phyloP scores from a whole-genome alignment of 202 grass and related monocot genomes.

The Schoenoplectus triqueter region DNA sequence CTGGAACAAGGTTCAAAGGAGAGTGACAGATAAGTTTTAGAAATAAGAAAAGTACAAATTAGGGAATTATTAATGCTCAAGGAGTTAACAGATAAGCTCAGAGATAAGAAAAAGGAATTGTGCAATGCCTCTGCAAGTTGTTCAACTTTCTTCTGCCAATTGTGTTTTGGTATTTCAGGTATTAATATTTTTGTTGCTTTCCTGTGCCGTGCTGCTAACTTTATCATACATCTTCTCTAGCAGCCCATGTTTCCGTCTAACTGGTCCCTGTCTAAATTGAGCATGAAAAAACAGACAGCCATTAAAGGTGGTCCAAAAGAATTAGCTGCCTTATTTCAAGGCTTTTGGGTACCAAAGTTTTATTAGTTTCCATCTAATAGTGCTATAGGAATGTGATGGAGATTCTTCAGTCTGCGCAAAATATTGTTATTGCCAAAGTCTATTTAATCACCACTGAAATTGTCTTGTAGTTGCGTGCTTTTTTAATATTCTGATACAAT shows the following conservation, averaged over 20 bases:
- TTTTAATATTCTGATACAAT: conserved; percentile 17
- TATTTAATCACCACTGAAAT: conserved; percentile 24
- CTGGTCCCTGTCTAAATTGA: not conserved
- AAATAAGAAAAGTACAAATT: too few relatives aligned
- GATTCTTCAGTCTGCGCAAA: not conserved
- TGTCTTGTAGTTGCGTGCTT: conserved; percentile 35
- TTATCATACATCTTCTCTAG: not conserved
- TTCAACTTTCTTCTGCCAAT: not conserved
- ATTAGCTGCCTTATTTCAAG: not conserved
- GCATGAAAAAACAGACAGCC: not conserved
- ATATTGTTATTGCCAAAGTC: not conserved
- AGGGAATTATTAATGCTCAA: not conserved
- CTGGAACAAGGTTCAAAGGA: not conserved
- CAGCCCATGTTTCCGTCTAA: conserved; percentile 5
- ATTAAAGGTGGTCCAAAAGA: conserved; percentile 17
- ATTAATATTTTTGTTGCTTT: not conserved
- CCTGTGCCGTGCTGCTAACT: not conserved
- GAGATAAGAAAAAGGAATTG: not conserved
- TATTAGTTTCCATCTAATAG: conserved; percentile 16
- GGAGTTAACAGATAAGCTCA: not conserved
- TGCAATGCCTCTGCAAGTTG: not conserved
- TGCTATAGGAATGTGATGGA: not conserved
- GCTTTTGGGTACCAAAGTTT: conserved; percentile 15
- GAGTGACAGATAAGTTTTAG: too few relatives aligned
- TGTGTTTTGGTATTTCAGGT: not conserved